These are phyloP conservation scores for Xylogone sp. DNA, from an alignment of 2,329 filamentous ascomycete genomes.

Conservation along the genomic window DNA sequence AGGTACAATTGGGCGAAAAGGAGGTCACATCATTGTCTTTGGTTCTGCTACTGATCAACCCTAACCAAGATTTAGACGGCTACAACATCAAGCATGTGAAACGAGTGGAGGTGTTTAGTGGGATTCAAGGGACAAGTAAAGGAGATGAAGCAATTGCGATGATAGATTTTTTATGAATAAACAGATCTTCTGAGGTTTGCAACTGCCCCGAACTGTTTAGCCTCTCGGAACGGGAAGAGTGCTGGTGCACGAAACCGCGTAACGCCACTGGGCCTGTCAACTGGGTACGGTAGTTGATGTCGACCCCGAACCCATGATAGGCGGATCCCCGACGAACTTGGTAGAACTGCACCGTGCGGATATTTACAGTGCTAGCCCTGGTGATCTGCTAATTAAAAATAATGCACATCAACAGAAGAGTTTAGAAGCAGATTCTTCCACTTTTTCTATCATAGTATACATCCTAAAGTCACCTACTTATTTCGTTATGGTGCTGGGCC, in stretches of 20 bases:
- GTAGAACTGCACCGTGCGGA: no score
- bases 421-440: no score
- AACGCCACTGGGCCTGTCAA: neutral
- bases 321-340: no score
- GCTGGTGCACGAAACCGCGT: neutral
- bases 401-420: no score
- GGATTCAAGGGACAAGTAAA: neutral
- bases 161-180: neutral
- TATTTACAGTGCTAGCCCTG: no score
- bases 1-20: neutral
- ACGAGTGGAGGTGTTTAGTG: neutral
- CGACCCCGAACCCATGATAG: neutral
- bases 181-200: neutral
- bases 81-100: neutral
- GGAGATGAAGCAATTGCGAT: neutral
- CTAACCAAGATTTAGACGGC: neutral
- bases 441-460: no score
- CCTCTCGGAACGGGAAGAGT: neutral
- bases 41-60: neutral
- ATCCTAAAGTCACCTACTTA: no score
- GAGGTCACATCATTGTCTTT: neutral
- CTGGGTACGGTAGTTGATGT: neutral
- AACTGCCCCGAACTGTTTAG: neutral
- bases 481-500: neutral
- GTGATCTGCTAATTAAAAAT: no score